Conservation (phyloP, 345 rosid species). For the Camelina sativa region DNA sequence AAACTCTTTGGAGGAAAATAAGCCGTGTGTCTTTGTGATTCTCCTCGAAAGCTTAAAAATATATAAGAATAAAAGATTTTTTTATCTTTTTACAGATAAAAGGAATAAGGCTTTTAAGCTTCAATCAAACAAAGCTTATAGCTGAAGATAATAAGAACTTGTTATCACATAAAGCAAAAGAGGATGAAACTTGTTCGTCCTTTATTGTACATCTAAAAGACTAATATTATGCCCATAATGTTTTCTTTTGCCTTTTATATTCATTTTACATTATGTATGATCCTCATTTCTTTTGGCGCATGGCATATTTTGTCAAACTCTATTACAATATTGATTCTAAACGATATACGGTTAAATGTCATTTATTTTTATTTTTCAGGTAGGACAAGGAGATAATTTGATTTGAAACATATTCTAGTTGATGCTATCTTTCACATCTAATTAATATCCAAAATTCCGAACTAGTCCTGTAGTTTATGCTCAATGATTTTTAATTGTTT, state of each 20-base stretch:
- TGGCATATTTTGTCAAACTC: slow-evolving; percentile 35
- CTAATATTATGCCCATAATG: slow-evolving; percentile 41
- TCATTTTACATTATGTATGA: slow-evolving; percentile 31
- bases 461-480: not conserved
- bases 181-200: slow-evolving; percentile 47
- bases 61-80: slow-evolving; percentile 26
- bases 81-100: slow-evolving; percentile 22
- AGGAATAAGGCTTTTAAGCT: slow-evolving; percentile 46
- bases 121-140: slow-evolving; percentile 44
- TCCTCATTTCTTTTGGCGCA: slow-evolving; percentile 34
- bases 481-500: slow-evolving; percentile 4
- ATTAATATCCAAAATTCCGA: slow-evolving; percentile 20
- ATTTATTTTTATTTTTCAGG: slow-evolving; percentile 25
- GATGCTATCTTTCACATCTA: slow-evolving; percentile 16
- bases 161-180: slow-evolving; percentile 31
- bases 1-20: slow-evolving; percentile 36
- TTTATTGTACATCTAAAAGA: slow-evolving; percentile 43
- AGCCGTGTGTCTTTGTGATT: slow-evolving; percentile 43
- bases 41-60: slow-evolving; percentile 34
- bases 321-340: slow-evolving; percentile 30
- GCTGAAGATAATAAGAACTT: slow-evolving; percentile 40
- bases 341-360: slow-evolving; percentile 25
- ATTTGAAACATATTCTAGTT: slow-evolving; percentile 33
- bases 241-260: slow-evolving; percentile 41
- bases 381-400: slow-evolving; percentile 8